phyloP scores from a whole-genome alignment of 1,284 basidiomycete genomes.

The Vanrija pseudolonga region DNA sequence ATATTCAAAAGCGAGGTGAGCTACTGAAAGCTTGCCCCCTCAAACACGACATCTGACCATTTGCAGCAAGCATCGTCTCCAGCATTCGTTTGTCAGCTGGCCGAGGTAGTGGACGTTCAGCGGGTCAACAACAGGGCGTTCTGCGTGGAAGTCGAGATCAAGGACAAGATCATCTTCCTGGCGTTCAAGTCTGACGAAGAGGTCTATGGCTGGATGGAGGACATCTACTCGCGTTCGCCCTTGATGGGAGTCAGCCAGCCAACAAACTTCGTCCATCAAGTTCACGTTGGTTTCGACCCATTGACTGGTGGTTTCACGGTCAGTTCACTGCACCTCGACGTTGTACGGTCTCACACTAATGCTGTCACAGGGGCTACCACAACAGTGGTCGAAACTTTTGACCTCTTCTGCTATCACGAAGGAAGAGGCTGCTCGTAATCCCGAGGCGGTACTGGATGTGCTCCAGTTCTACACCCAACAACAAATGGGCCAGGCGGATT shows the following conservation, averaged over 20 bases:
- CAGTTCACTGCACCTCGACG: constrained; percentile 32
- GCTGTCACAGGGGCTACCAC: constrained; percentile 73
- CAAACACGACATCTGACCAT: background rate
- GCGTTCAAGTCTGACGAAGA: constrained; percentile 85
- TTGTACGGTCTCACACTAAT: background rate
- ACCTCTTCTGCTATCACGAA: constrained; percentile 96
- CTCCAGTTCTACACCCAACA: constrained; percentile 98
- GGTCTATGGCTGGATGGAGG: constrained; percentile 93
- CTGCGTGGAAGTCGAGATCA: constrained; percentile 79
- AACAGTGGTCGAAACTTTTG: constrained; percentile 93
- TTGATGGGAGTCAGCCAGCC: constrained; percentile 90
- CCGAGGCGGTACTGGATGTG: constrained; percentile 94
- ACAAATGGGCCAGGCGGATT: constrained; percentile 56
- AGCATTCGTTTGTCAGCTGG: constrained; percentile 50
- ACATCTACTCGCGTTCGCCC: constrained; percentile 87
- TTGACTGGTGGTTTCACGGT: constrained; percentile 89
- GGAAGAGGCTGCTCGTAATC: constrained; percentile 94
- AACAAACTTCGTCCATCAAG: constrained; percentile 96
- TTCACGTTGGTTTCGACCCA: constrained; percentile 96
- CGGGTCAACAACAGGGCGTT: constrained; percentile 91
- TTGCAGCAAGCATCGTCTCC: constrained; percentile 35
- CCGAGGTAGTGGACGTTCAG: constrained; percentile 80
- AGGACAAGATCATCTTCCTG: constrained; percentile 61
- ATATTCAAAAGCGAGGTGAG: constrained; percentile 91
- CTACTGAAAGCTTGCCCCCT: background rate